Conservation (phyloP, 371 early-diverging fungal species). For the Paraphysoderma sedebokerense region DNA sequence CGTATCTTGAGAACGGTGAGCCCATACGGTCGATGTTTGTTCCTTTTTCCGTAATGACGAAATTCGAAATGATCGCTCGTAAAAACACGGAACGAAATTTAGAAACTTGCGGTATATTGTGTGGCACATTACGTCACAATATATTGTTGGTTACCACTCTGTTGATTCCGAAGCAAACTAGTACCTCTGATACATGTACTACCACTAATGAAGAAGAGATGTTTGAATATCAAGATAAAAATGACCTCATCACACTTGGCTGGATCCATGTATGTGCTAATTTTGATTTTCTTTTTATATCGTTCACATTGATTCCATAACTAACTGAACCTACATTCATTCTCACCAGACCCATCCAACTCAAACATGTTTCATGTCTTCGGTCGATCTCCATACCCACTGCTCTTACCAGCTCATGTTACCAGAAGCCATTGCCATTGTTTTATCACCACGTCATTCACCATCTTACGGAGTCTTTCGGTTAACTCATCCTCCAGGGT, state of each 20-base stretch:
- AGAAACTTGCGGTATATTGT: conserved; percentile 81
- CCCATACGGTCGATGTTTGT: conserved; percentile 46
- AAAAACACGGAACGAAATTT: conserved; percentile 57
- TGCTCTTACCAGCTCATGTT: conserved; percentile 81
- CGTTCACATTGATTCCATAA: not conserved
- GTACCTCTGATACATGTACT: conserved; percentile 73
- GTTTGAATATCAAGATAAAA: conserved; percentile 49
- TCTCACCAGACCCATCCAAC: conserved; percentile 62
- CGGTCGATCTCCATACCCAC: conserved; percentile 83
- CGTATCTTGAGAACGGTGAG: conserved; percentile 15
- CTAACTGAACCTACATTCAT: not conserved
- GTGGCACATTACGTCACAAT: conserved; percentile 52
- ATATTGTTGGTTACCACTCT: conserved; percentile 52
- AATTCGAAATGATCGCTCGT: conserved; percentile 55
- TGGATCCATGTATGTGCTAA: conserved; percentile 67
- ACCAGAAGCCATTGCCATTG: conserved; percentile 87
- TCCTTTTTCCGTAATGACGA: conserved; percentile 35
- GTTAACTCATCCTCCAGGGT: conserved; percentile 71
- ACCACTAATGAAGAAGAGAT: conserved; percentile 77
- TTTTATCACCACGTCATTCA: conserved; percentile 56
- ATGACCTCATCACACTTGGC: conserved; percentile 68
- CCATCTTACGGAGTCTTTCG: conserved; percentile 67
- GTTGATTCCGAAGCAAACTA: conserved; percentile 74
- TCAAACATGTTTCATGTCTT: conserved; percentile 83
- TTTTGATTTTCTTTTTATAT: not conserved